Evolutionary conservation across 148 eudicot genomes (phyloP).

Genomic region (Vaccinium myrtillus): DNA sequence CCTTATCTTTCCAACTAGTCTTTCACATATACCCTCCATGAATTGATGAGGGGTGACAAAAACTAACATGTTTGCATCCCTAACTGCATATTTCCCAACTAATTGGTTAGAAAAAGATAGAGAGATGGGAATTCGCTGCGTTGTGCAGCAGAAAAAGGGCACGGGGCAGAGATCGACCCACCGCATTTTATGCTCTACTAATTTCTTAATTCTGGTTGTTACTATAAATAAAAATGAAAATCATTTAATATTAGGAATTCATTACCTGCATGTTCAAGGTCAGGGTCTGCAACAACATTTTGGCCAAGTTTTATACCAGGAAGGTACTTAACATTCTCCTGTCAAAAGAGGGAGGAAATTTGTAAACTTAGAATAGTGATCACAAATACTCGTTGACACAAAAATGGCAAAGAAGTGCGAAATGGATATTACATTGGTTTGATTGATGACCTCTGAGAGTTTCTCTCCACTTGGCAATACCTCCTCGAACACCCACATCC

Average conservation of each 20-base stretch:
- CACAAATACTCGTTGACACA: background rate
- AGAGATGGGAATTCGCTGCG: background rate
- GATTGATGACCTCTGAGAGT: conserved; percentile 72
- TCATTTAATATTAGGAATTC: background rate
- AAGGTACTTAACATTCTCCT: conserved; percentile 93
- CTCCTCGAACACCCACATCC: conserved; percentile 98
- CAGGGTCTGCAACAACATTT: conserved; percentile 91
- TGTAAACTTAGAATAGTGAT: background rate
- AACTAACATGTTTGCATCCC: conserved; percentile 85
- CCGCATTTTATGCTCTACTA: background rate
- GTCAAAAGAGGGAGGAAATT: background rate
- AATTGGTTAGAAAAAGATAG: background rate
- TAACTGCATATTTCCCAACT: conserved; percentile 46
- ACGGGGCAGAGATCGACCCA: background rate
- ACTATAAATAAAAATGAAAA: background rate
- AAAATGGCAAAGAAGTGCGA: background rate
- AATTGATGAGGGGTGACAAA: conserved; percentile 98
- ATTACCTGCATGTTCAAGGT: conserved; percentile 80
- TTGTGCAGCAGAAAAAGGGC: background rate
- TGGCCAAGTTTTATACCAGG: conserved; percentile 87
- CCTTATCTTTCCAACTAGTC: conserved; percentile 63
- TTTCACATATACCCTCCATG: conserved; percentile 71
- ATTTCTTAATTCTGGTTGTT: background rate
- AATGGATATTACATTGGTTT: conserved; percentile 58
- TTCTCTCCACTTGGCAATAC: conserved; percentile 67